Base-by-base conservation (phyloP, 2,329 filamentous ascomycete genomes). In the Paradendryphiella salina region DNA sequence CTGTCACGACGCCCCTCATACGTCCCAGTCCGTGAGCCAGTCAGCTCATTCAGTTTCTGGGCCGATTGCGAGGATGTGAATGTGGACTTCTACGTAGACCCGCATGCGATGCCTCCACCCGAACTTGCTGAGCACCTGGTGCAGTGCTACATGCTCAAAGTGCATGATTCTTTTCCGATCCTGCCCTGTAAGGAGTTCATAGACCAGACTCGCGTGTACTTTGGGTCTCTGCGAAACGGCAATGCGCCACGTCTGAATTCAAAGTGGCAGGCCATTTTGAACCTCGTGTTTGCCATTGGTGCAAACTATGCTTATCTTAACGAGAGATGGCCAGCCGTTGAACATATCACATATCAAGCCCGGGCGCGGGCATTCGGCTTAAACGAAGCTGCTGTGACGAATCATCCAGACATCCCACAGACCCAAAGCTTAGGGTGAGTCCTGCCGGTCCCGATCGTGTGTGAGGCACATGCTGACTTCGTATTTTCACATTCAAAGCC, bases 261-360 rank as follows among this genome's bases (percentile, higher is more conserved):
- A 7, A 68, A 63, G 42, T 76, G 74, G 74, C 66, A 71, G 29
- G 70, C 69, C 6, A 74, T 74, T 14, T 32, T 77, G 44, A 76
- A 77, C 33, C 49, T 77, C 20, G 66, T 77, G 1, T 75, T 77
- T 46, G 75, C 75, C 3, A 73, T 77, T n/a, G 74, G 69, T 4
- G 69, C 74, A 31, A 70, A 69, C 45, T 69, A 74, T 40, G 67
- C 68, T n/a, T 64, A 72, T 44, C 63, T 60, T n/a, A 59, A 69
- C 36, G 63, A 63, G 5, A 51, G 46, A 5, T 67, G 64, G 65
- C 52, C 44, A 41, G 60, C 43, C 3, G 61, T 66, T 26, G 72
- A 75, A 37, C 73, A 76, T 50, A 37, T 70, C 13, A 46, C 73
- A 5, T 77, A 75, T 48, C 74, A 75, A 46, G 65, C 70, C 14